Percentiles rank a stretch among this genome's conserved stretches.
phyloP scores from a whole-genome alignment of 2,329 filamentous ascomycete species.

The Aspergillus fumigatiaffinis region DNA sequence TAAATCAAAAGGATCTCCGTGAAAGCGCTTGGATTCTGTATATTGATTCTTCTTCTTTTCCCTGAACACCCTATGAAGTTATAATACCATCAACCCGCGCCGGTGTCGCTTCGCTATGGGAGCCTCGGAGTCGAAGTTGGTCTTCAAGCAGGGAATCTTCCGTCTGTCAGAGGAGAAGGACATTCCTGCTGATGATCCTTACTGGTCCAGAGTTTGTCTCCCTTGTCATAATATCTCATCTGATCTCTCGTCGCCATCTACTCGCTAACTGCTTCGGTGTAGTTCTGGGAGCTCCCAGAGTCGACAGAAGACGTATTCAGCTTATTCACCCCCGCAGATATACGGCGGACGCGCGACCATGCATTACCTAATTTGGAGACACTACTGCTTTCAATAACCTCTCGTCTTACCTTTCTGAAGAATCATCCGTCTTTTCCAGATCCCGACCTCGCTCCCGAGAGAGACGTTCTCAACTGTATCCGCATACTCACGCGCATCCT shows the following conservation, averaged over 20 bases:
- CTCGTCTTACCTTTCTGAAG: constrained; percentile 73
- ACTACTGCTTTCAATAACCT: constrained; percentile 76
- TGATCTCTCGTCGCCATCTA: not conserved
- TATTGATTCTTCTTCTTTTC: not conserved
- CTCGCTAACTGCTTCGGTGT: constrained; percentile 19
- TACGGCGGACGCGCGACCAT: constrained; percentile 80
- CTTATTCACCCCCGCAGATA: constrained; percentile 83
- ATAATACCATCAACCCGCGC: constrained; percentile 20
- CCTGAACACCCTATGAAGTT: constrained; percentile 22
- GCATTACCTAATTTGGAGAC: constrained; percentile 87
- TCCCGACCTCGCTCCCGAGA: constrained; percentile 73
- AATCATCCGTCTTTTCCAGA: constrained; percentile 91
- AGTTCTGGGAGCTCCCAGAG: constrained; percentile 98
- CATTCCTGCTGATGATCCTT: constrained; percentile 82
- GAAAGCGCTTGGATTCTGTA: not conserved
- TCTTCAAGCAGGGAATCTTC: constrained; percentile 98
- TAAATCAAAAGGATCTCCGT: not conserved
- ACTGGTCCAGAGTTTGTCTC: constrained; percentile 80
- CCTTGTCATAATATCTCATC: not conserved
- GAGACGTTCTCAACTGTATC: constrained; percentile 92
- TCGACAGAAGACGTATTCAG: constrained; percentile 95
- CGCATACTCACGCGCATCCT: constrained; percentile 83
- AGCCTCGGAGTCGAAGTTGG: constrained; percentile 96
- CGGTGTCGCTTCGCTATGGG: constrained; percentile 62
- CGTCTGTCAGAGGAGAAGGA: constrained; percentile 85